Base-by-base conservation (phyloP, 2,329 filamentous ascomycete genomes). In the Coniochaeta sp. region DNA sequence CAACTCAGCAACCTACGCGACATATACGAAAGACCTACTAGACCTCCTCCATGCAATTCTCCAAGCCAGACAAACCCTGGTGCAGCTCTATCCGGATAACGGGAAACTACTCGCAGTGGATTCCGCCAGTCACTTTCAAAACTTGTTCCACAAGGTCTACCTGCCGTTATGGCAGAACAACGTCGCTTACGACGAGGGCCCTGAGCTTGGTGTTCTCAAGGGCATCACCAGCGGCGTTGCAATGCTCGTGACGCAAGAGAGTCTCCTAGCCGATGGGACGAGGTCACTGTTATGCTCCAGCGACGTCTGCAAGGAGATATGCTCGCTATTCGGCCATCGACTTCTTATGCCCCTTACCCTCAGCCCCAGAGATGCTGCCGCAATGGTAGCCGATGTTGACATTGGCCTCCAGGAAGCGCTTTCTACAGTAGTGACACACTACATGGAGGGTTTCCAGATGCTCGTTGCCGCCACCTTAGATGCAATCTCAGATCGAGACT, bases 1-100 rank as follows among this genome's bases (percentile, higher is more conserved):
- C 1, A 81, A 81, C 64, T 80, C 80, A 1, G 68, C 75, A 6
- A 71, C 74, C 2, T 81, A 85, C 62, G 68, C 75, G 5, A 71
- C 74, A 2, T 82, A 85, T 62, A 78, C 76, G 33, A 75, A 77
- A n/a, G 79, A 83, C 61, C 73, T 85, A 1, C 66, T 85, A 1
- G 76, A 77, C 19, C 71, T 85, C 1, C 65, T 85, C 6, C 79
- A 81, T 58, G 78, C 81, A 1, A 69, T 84, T 8, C 69, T 86
- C 24, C 78, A 79, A 62, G 76, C 78, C 2, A 73, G 80, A 3
- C 67, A 76, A 33, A 65, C 76, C 3, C 69, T 81, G 2, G 68
- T 75, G 12, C 69, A 63, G 19, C 55, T 58, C 28, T 40, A 69
- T 67, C 3, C 64, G 63, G n/a, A 72, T 71, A 44, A 78, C 75